Percentiles rank a stretch among this genome's conserved stretches.
phyloP scores from a whole-genome alignment of 768 basidiomycete species.

The Suillus fuscotomentosus region DNA sequence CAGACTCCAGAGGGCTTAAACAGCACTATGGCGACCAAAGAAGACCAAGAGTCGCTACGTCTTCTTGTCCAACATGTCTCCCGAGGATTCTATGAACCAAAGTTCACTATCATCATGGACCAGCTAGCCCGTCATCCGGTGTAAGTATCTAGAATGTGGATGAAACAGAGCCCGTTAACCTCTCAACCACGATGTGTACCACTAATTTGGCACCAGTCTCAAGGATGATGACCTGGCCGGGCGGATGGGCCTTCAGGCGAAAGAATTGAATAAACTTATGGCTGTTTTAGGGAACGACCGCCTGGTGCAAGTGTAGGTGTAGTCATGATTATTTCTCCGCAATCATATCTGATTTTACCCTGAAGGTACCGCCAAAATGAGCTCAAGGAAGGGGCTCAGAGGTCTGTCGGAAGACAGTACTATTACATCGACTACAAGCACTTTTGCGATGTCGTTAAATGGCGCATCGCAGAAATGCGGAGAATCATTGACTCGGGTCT shows the following conservation, averaged over 20 bases:
- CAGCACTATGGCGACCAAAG: constrained; percentile 58
- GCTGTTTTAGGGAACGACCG: constrained; percentile 77
- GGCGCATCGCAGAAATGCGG: constrained; percentile 93
- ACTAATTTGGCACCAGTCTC: constrained; percentile 47
- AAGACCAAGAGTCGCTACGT: constrained; percentile 79
- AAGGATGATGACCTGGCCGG: constrained; percentile 95
- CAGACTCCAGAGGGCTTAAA: neutral
- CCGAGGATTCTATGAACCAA: constrained; percentile 92
- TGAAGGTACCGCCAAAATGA: constrained; percentile 86
- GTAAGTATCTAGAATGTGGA: constrained; percentile 63
- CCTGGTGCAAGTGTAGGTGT: constrained; percentile 71
- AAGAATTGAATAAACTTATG: constrained; percentile 88
- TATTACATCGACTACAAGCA: constrained; percentile 96
- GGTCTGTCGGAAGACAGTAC: constrained; percentile 87
- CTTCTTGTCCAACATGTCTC: constrained; percentile 91
- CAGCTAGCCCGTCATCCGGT: constrained; percentile 90
- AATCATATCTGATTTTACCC: neutral
- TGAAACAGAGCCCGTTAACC: constrained; percentile 20
- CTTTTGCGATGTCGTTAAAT: constrained; percentile 97
- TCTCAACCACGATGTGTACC: constrained; percentile 2
- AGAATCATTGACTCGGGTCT: constrained; percentile 85
- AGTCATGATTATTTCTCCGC: neutral
- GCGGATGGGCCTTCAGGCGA: constrained; percentile 83
- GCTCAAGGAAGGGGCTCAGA: constrained; percentile 84
- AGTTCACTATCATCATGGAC: constrained; percentile 89